Percentiles rank a stretch among this genome's conserved stretches.
These are phyloP conservation scores for Apiospora malaysiana DNA, from an alignment of 2,329 filamentous ascomycete genomes.

Conservation along the genomic window DNA sequence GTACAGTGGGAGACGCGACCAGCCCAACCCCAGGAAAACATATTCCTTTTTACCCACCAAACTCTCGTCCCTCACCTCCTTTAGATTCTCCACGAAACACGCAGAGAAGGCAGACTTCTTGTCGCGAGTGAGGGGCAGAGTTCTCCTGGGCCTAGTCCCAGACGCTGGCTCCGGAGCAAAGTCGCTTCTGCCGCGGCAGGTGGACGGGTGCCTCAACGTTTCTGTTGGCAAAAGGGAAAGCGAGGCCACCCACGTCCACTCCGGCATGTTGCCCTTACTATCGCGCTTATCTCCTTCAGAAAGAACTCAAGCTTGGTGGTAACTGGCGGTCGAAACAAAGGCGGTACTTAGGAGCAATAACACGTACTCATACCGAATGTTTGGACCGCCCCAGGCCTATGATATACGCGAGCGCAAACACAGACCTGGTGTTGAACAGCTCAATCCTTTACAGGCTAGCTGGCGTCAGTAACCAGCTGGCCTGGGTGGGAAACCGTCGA, in stretches of 20 bases:
- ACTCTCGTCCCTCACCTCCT: slow-evolving; percentile 37
- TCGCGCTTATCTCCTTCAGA: slow-evolving; percentile 62
- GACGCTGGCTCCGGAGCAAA: slow-evolving; percentile 64
- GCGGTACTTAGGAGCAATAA: background rate
- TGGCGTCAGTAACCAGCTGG: slow-evolving; percentile 11
- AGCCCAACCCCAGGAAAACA: slow-evolving; percentile 48
- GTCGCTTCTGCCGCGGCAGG: slow-evolving; percentile 47
- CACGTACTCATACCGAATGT: no score
- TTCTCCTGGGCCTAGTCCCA: slow-evolving; percentile 61
- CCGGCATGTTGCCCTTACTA: slow-evolving; percentile 55
- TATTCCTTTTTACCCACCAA: slow-evolving; percentile 34
- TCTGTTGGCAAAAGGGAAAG: slow-evolving; percentile 20
- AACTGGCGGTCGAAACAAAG: slow-evolving; percentile 31
- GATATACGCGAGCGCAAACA: slow-evolving; percentile 1
- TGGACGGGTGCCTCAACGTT: slow-evolving; percentile 23
- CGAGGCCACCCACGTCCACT: slow-evolving; percentile 27
- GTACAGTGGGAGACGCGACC: slow-evolving; percentile 55
- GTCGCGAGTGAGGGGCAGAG: slow-evolving; percentile 36
- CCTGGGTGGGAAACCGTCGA: background rate
- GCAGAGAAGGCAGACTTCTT: slow-evolving; percentile 36
- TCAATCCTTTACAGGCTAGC: slow-evolving; percentile 21
- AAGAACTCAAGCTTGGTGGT: slow-evolving; percentile 48
- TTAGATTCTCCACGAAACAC: slow-evolving; percentile 31
- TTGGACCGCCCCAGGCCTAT: slow-evolving; percentile 13
- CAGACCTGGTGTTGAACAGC: slow-evolving; percentile 22